Percentiles rank a stretch among this genome's conserved stretches.
Evolutionary conservation across 2,329 filamentous ascomycete genomes (phyloP).

Genomic region (Remersonia thermophila): DNA sequence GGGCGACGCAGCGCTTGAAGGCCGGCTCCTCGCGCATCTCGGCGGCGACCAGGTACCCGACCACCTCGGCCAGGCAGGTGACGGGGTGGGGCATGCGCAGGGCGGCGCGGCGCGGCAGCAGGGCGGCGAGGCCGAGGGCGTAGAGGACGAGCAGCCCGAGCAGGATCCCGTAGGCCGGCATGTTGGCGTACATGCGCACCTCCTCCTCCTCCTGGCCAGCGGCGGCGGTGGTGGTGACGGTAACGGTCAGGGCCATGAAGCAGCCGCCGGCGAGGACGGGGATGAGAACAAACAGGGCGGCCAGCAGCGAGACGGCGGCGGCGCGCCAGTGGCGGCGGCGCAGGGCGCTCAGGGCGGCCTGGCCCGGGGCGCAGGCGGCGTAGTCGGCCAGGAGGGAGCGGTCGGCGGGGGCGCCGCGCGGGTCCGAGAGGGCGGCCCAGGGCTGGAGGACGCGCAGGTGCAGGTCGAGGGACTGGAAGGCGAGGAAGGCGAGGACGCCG

Average conservation of each 20-base stretch:
- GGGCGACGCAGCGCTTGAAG: slow-evolving; percentile 55
- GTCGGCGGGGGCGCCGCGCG: slow-evolving; percentile 45
- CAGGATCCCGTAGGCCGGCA: slow-evolving; percentile 61
- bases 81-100: slow-evolving; percentile 63
- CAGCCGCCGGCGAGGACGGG: slow-evolving; percentile 57
- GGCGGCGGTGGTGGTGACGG: slow-evolving; percentile 17
- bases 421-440: slow-evolving; percentile 48
- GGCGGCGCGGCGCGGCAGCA: slow-evolving; percentile 48
- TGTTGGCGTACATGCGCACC: slow-evolving; percentile 58
- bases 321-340: slow-evolving; percentile 53
- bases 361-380: slow-evolving; percentile 50
- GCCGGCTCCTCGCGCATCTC: slow-evolving; percentile 60
- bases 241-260: slow-evolving; percentile 56
- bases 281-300: slow-evolving; percentile 46
- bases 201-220: slow-evolving; percentile 21
- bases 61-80: slow-evolving; percentile 59
- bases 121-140: slow-evolving; percentile 46
- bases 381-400: slow-evolving; percentile 59
- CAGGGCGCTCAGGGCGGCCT: slow-evolving; percentile 44
- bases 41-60: slow-evolving; percentile 64
- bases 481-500: slow-evolving; percentile 53
- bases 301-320: slow-evolving; percentile 47
- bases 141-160: slow-evolving; percentile 62
- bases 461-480: slow-evolving; percentile 55
- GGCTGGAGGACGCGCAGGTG: slow-evolving; percentile 54